Conservation (phyloP, 257 asterid species). For the Ligustrum vulgare region DNA sequence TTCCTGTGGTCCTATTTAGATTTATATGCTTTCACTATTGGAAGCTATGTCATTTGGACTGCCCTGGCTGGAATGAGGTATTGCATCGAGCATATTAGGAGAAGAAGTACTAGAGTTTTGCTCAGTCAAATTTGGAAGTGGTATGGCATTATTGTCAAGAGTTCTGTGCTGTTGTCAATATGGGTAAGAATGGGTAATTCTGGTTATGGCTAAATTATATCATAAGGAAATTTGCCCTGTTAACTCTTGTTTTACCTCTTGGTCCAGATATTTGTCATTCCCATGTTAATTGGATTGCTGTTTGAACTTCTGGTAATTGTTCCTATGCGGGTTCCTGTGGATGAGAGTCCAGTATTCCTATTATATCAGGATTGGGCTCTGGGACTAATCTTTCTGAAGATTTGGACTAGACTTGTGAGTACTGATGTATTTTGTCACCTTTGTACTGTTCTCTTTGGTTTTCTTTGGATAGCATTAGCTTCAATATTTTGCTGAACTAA, state of each 20-base stretch:
- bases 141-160: slow-evolving; percentile 86
- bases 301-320: slow-evolving; percentile 94
- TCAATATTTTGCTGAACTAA: neutral
- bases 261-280: slow-evolving; percentile 82
- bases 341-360: slow-evolving; percentile 96
- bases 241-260: slow-evolving; percentile 9
- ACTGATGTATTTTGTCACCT: neutral
- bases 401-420: slow-evolving; percentile 98
- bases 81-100: slow-evolving; percentile 66
- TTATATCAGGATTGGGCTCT: slow-evolving; percentile 98
- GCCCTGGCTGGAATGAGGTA: slow-evolving; percentile 88
- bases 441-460: neutral
- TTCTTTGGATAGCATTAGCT: neutral
- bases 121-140: slow-evolving; percentile 81
- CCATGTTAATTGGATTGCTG: slow-evolving; percentile 86
- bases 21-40: slow-evolving; percentile 87
- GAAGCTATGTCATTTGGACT: slow-evolving; percentile 97
- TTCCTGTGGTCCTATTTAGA: slow-evolving; percentile 38
- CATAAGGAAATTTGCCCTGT: neutral
- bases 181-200: slow-evolving; percentile 61
- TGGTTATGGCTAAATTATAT: slow-evolving; percentile 11
- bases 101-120: slow-evolving; percentile 64
- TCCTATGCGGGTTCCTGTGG: slow-evolving; percentile 98
- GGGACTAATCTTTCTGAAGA: slow-evolving; percentile 89
- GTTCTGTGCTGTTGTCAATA: slow-evolving; percentile 72